A percentile compares a stretch with the other conserved stretches of the same genome.
Conservation (phyloP, 371 early-diverging fungal genomes). For the Globomyces sp. region DNA sequence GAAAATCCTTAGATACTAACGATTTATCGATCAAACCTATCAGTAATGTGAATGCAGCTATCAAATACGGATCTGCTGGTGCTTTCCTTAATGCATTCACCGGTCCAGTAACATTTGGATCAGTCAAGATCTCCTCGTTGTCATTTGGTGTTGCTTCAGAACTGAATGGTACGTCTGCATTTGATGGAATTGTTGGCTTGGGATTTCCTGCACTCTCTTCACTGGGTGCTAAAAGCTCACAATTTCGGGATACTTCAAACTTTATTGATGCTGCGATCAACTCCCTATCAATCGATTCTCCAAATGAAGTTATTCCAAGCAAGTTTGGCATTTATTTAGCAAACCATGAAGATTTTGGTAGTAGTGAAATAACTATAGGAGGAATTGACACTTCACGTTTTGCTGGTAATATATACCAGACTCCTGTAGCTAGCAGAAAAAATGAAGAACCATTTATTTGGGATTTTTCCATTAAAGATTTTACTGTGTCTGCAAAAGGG, state of each 20-base stretch:
- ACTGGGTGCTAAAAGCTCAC: too few relatives aligned
- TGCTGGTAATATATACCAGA: constrained; percentile 55
- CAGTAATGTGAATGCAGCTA: too few relatives aligned
- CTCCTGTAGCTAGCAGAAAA: constrained; percentile 12
- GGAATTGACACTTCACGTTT: constrained; percentile 56
- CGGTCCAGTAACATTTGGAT: constrained; percentile 25
- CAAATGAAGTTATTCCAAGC: too few relatives aligned
- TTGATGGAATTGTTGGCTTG: constrained; percentile 29
- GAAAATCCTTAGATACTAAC: constrained; percentile 6
- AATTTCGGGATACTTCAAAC: too few relatives aligned
- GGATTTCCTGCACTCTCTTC: constrained; percentile 18
- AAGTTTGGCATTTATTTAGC: too few relatives aligned
- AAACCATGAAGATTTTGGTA: not conserved
- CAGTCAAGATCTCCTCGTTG: constrained; percentile 16
- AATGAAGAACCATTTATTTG: too few relatives aligned
- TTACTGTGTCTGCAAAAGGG: too few relatives aligned
- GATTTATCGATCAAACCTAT: too few relatives aligned
- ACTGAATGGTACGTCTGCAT: constrained; percentile 14
- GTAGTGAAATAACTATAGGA: constrained; percentile 61
- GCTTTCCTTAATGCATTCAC: constrained; percentile 27
- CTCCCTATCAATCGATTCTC: too few relatives aligned
- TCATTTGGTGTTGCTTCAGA: constrained; percentile 24
- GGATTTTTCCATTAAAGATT: too few relatives aligned
- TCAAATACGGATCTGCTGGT: constrained; percentile 23
- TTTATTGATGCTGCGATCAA: too few relatives aligned